These are phyloP conservation scores for Phlyctochytrium planicorne DNA, from an alignment of 192 early-diverging fungal genomes.

Conservation along the genomic window DNA sequence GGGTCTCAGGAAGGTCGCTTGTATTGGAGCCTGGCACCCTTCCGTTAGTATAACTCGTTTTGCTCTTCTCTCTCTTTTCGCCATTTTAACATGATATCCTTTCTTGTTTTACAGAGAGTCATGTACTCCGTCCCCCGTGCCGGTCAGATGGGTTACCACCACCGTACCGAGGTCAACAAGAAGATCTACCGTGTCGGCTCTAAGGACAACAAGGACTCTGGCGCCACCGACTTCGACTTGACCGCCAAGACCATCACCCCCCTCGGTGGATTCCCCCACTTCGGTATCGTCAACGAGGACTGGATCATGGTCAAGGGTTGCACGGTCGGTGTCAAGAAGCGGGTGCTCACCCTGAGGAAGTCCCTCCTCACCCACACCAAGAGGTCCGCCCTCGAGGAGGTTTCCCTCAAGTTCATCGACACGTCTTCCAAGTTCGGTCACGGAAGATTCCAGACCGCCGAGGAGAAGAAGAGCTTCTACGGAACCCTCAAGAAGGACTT, in stretches of 20 bases:
- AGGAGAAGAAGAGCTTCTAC: conserved; percentile 92
- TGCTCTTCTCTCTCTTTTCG: not conserved
- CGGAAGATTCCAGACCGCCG: conserved; percentile 98
- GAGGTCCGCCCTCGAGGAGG: conserved; percentile 94
- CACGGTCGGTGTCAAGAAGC: conserved; percentile 94
- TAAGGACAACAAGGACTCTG: conserved; percentile 72
- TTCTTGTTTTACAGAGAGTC: conserved; percentile 48
- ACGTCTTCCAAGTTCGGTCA: conserved; percentile 99
- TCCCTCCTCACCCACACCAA: conserved; percentile 94
- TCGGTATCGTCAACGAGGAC: conserved; percentile 97
- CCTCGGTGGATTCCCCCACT: conserved; percentile 99
- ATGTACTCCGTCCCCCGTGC: conserved; percentile 99
- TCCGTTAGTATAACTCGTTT: conserved; percentile 35
- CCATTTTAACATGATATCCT: not conserved
- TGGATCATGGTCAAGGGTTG: conserved; percentile 98
- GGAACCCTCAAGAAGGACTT: conserved; percentile 36
- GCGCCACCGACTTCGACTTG: conserved; percentile 94
- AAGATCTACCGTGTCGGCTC: conserved; percentile 99
- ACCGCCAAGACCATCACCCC: conserved; percentile 97
- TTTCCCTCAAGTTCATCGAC: conserved; percentile 98
- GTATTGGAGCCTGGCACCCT: conserved; percentile 99
- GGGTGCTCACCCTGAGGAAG: conserved; percentile 98
- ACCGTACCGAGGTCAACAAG: conserved; percentile 99
- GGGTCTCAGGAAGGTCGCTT: conserved; percentile 99
- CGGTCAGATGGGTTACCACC: conserved; percentile 99